A percentile compares a stretch with the other conserved stretches of the same genome.
These are phyloP conservation scores for Peribolospora baueri DNA, from an alignment of 768 basidiomycete genomes.

Conservation along the genomic window DNA sequence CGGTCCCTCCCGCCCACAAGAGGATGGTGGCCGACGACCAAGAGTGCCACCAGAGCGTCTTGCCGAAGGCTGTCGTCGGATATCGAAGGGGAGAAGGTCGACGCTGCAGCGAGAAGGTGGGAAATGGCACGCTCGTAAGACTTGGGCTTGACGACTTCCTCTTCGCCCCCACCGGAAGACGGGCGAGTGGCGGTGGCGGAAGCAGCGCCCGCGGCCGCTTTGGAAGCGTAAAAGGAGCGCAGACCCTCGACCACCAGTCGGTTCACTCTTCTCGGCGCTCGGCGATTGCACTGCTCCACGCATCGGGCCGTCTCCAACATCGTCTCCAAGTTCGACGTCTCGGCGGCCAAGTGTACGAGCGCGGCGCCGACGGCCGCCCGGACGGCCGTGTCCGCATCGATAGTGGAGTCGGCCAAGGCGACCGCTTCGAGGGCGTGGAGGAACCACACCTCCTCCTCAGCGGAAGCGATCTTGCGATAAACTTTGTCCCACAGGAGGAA, in stretches of 20 bases:
- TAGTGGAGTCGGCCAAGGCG: slow-evolving; percentile 19
- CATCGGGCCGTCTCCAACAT: slow-evolving; percentile 28
- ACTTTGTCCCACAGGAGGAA: slow-evolving; percentile 75
- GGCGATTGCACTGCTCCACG: slow-evolving; percentile 23
- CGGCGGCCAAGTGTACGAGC: slow-evolving; percentile 43
- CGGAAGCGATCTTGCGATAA: slow-evolving; percentile 39
- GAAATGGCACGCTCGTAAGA: no score
- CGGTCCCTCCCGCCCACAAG: slow-evolving; percentile 24
- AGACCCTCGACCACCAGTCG: slow-evolving; percentile 39
- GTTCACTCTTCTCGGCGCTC: slow-evolving; percentile 29
- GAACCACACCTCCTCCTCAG: slow-evolving; percentile 50
- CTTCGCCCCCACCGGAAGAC: no score
- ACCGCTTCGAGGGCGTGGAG: slow-evolving; percentile 36
- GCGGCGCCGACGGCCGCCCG: slow-evolving; percentile 41
- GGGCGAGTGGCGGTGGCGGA: no score
- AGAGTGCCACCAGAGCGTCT: not conserved
- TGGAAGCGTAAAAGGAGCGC: not conserved
- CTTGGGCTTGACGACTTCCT: no score
- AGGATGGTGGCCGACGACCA: slow-evolving; percentile 53
- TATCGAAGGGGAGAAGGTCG: no score
- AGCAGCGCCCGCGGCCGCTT: no score
- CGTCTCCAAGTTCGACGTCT: slow-evolving; percentile 31
- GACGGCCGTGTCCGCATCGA: slow-evolving; percentile 28
- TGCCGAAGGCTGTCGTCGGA: no score
- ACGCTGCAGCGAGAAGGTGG: no score